phyloP scores from a whole-genome alignment of 2,329 filamentous ascomycete genomes.

The Colletotrichum scovillei region DNA sequence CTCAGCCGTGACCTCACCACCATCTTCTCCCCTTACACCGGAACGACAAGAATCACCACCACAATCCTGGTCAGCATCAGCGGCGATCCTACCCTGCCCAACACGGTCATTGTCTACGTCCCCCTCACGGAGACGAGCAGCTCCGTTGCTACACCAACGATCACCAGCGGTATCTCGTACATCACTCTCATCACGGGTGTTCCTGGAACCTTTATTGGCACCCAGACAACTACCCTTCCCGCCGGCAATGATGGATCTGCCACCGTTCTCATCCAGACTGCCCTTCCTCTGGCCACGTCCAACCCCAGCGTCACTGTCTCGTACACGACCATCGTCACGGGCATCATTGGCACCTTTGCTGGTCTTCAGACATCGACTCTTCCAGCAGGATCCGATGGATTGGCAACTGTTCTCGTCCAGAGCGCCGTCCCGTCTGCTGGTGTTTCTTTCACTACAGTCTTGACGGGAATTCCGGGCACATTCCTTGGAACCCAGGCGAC shows the following conservation, averaged over 20 bases:
- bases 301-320: neutral
- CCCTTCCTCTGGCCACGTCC: neutral
- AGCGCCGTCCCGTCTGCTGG: neutral
- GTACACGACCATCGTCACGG: neutral
- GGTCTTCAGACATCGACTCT: constrained; percentile 14
- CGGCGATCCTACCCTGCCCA: neutral
- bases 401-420: constrained; percentile 15
- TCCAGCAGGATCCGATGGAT: neutral
- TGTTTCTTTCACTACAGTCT: neutral
- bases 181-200: constrained; percentile 10
- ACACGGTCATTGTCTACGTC: neutral
- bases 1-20: neutral
- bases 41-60: neutral
- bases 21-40: constrained; percentile 4
- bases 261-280: neutral
- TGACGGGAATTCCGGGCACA: neutral
- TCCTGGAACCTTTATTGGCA: neutral
- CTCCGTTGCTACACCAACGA: neutral
- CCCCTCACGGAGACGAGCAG: neutral
- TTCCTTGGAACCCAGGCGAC: neutral
- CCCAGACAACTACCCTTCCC: neutral
- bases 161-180: neutral
- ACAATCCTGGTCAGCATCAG: neutral
- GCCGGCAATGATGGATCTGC: neutral
- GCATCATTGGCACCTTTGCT: neutral